Percentiles rank a stretch among this genome's conserved stretches.
Conservation (phyloP, 1,284 basidiomycete species). For the Leccinum huronense region DNA sequence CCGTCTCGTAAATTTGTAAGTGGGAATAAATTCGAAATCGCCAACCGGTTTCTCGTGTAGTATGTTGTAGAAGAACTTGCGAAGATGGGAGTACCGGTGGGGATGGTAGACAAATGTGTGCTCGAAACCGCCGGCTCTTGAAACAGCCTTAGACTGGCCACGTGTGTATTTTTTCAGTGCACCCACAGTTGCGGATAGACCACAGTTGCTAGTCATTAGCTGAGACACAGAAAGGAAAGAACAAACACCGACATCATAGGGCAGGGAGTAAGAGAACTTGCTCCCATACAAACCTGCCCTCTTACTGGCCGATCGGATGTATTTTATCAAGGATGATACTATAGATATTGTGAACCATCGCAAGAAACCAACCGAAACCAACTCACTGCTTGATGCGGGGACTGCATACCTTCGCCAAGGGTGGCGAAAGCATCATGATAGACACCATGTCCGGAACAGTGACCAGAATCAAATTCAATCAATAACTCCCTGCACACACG, state of each 20-base stretch:
- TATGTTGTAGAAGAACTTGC: conserved; percentile 59
- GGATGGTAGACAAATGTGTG: conserved; percentile 61
- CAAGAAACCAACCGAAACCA: background rate
- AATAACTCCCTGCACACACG: conserved; percentile 46
- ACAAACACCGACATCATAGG: conserved; percentile 60
- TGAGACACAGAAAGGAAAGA: background rate
- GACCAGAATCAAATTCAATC: conserved; percentile 54
- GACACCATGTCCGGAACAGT: conserved; percentile 70
- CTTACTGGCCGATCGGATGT: conserved; percentile 67
- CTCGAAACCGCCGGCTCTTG: conserved; percentile 53
- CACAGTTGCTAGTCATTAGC: conserved; percentile 37
- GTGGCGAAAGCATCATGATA: conserved; percentile 66
- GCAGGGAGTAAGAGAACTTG: conserved; percentile 61
- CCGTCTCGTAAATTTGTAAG: conserved; percentile 39
- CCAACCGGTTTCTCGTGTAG: conserved; percentile 15
- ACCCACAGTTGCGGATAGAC: conserved; percentile 68
- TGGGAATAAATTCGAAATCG: conserved; percentile 41
- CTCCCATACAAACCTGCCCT: conserved; percentile 69
- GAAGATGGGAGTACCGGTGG: conserved; percentile 68
- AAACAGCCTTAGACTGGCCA: conserved; percentile 59
- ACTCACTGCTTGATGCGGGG: conserved; percentile 58
- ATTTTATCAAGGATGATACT: conserved; percentile 76
- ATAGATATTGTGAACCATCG: background rate
- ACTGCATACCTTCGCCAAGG: conserved; percentile 58
- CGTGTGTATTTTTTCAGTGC: conserved; percentile 56